Evolutionary conservation across 2,329 filamentous ascomycete species (phyloP).

Genomic region (Sclerotinia glacialis): DNA sequence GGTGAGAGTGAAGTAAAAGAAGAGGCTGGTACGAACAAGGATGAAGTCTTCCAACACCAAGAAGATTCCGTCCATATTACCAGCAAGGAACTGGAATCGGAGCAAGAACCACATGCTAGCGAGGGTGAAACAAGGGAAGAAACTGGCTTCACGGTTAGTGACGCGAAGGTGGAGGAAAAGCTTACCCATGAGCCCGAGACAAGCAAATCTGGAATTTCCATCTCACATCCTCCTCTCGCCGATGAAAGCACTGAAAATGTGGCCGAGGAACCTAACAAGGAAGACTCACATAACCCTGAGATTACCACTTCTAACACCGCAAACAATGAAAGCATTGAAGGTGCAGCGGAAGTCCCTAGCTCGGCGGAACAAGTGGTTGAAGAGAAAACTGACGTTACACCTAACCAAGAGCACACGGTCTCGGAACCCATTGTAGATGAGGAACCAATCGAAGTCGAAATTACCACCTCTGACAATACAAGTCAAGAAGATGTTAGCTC

Average conservation of each 20-base stretch:
- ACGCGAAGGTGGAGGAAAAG: background rate
- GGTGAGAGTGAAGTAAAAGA: background rate
- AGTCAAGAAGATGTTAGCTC: background rate
- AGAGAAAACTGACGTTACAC: background rate
- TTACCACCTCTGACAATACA: no score
- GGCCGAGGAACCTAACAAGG: background rate
- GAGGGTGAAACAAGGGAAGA: conserved; percentile 3
- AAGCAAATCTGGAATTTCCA: background rate
- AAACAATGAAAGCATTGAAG: background rate
- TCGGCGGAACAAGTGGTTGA: background rate
- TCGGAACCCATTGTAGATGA: background rate
- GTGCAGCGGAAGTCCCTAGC: background rate
- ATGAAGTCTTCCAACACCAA: background rate
- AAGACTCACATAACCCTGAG: background rate
- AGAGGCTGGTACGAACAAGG: background rate
- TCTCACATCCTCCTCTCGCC: background rate
- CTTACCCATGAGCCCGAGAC: background rate
- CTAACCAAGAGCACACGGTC: background rate
- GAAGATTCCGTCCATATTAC: background rate
- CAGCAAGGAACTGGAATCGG: background rate
- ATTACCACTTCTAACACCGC: background rate
- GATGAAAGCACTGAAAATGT: background rate
- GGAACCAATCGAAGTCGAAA: background rate
- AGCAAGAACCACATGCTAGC: background rate
- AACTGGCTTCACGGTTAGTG: background rate